These are phyloP conservation scores for Pseudocercospora eumusae DNA, from an alignment of 2,329 filamentous ascomycete genomes.

Conservation along the genomic window DNA sequence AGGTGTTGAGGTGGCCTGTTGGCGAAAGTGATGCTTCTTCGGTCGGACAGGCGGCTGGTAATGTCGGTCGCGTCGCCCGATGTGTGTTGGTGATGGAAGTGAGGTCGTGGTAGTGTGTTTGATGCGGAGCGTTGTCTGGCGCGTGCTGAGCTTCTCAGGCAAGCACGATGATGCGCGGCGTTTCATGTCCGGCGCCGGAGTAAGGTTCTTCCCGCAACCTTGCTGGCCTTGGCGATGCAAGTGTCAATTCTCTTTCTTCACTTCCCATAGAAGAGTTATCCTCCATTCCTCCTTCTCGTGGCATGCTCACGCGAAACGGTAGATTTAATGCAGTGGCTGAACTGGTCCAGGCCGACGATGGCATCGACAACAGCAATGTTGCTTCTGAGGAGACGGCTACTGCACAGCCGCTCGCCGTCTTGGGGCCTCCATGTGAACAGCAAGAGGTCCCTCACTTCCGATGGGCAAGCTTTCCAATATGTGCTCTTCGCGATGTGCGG, in stretches of 20 bases:
- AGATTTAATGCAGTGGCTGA: not conserved
- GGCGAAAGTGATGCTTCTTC: not conserved
- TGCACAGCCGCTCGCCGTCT: too few species aligned
- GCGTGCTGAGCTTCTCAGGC: slow-evolving; percentile 22
- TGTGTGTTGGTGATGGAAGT: slow-evolving; percentile 9
- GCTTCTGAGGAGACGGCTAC: too few species aligned
- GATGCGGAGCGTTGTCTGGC: slow-evolving; percentile 14
- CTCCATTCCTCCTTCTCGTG: not conserved
- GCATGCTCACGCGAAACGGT: slow-evolving; percentile 2
- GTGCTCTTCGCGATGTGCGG: not conserved
- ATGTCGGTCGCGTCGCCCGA: not conserved
- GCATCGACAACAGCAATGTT: too few species aligned
- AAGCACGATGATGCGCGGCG: slow-evolving; percentile 26
- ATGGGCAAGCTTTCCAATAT: not conserved
- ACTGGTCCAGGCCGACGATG: not conserved
- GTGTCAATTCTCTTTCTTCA: too few species aligned
- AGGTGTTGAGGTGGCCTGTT: not conserved
- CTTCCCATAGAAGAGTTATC: too few species aligned
- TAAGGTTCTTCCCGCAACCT: slow-evolving; percentile 2
- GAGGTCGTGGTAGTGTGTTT: slow-evolving; percentile 15
- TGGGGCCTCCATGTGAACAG: not conserved
- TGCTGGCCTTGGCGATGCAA: too few species aligned
- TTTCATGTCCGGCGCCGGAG: slow-evolving; percentile 4
- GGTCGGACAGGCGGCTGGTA: not conserved
- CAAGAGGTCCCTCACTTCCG: not conserved